Conservation (phyloP, 2,329 filamentous ascomycete species). For the Aspergillus neotritici region DNA sequence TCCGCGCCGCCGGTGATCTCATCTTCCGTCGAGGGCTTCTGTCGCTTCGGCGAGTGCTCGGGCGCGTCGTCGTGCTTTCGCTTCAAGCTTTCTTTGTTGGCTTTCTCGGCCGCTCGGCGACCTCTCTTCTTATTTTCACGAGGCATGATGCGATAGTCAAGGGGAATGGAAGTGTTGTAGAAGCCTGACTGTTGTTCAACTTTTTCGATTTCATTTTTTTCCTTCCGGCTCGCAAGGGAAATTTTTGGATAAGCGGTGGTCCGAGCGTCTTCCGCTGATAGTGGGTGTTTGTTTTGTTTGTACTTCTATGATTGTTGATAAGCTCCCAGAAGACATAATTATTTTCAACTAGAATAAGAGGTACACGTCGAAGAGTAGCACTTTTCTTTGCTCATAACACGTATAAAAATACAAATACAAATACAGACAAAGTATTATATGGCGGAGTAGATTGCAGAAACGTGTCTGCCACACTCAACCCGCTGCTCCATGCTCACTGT, state of each 20-base stretch:
- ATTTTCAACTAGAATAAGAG: background rate
- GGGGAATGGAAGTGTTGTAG: background rate
- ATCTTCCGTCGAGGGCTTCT: constrained; percentile 30
- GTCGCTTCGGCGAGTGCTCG: constrained; percentile 34
- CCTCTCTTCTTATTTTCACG: constrained; percentile 45
- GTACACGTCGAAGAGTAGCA: background rate
- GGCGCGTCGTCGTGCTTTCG: constrained; percentile 31
- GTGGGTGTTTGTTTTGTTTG: constrained; percentile 29
- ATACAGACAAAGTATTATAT: constrained; percentile 33
- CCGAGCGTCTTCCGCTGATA: constrained; percentile 26
- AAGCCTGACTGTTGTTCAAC: constrained; percentile 3
- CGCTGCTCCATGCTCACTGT: constrained; percentile 76
- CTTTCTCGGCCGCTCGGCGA: constrained; percentile 39
- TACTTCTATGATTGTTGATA: constrained; percentile 15
- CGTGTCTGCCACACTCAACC: constrained; percentile 76
- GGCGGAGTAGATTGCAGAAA: constrained; percentile 76
- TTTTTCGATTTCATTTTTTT: constrained; percentile 20
- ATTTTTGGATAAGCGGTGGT: constrained; percentile 34
- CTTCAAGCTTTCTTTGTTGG: constrained; percentile 34
- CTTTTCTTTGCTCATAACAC: constrained; percentile 6
- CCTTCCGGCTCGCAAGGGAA: background rate
- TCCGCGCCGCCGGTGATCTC: constrained; percentile 24
- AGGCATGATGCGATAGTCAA: constrained; percentile 33
- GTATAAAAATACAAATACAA: constrained; percentile 11
- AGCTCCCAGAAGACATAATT: no score